Evolutionary conservation across 225 moss, liverwort and hornwort genomes (phyloP).

Genomic region (Polytrichum commune): DNA sequence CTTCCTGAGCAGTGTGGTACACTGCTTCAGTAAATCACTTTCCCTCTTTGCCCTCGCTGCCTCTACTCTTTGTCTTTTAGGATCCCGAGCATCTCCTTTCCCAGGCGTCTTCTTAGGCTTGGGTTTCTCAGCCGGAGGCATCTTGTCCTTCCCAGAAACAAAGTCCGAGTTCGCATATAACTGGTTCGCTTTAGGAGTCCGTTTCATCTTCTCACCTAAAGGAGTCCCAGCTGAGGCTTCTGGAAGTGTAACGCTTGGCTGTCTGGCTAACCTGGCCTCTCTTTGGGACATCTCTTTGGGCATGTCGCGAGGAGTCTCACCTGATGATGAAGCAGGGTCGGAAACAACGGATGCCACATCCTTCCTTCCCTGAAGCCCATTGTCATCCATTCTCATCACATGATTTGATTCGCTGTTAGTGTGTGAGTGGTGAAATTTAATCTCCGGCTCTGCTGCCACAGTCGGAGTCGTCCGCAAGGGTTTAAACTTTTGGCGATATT

Average conservation of each 20-base stretch:
- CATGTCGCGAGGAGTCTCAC: conserved; percentile 36
- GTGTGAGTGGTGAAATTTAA: conserved; percentile 18
- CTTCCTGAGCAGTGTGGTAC: conserved; percentile 19
- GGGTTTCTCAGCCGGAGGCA: conserved; percentile 63
- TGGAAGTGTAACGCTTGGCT: conserved; percentile 50
- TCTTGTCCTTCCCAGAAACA: conserved; percentile 67
- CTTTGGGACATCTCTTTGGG: conserved; percentile 13
- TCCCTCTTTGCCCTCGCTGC: conserved; percentile 32
- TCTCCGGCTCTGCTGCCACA: conserved; percentile 19
- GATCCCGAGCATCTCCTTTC: conserved; percentile 43
- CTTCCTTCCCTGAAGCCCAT: conserved; percentile 46
- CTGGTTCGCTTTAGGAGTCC: conserved; percentile 63
- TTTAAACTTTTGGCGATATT: conserved; percentile 18
- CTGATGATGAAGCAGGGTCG: conserved; percentile 23
- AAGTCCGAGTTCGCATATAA: conserved; percentile 68
- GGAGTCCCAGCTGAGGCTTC: conserved; percentile 52
- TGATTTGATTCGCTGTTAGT: conserved; percentile 19
- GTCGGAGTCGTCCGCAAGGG: neutral
- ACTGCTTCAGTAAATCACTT: conserved; percentile 30
- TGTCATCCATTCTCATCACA: conserved; percentile 32
- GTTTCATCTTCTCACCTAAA: conserved; percentile 50
- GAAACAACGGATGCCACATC: conserved; percentile 35
- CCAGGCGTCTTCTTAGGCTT: conserved; percentile 40
- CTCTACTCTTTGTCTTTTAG: conserved; percentile 61
- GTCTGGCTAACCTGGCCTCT: conserved; percentile 53